Conservation (phyloP, 345 rosid genomes). For the Citrus mangshanensis region DNA sequence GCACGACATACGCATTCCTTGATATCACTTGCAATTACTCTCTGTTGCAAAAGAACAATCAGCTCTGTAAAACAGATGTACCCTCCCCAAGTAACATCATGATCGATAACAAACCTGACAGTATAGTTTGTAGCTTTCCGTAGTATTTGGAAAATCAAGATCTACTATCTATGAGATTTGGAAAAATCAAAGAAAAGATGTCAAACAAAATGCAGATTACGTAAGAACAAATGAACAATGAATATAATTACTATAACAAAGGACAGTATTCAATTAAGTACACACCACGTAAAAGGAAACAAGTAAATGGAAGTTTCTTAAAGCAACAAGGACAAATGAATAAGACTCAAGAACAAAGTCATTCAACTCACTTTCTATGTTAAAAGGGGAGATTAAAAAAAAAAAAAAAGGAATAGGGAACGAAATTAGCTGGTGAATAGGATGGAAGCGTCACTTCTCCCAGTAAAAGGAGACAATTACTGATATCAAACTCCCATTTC, state of each 20-base stretch:
- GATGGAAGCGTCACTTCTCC: not conserved
- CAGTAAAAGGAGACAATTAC: not conserved
- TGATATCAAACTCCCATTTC: not conserved
- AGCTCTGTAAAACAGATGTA: constrained; percentile 13
- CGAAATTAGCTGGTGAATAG: not conserved
- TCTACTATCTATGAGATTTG: constrained; percentile 60
- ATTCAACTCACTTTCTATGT: not conserved
- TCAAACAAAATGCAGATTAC: constrained; percentile 3
- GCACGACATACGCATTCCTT: constrained; percentile 96
- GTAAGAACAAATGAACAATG: not conserved
- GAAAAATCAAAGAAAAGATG: constrained; percentile 1
- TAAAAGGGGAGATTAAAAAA: not conserved
- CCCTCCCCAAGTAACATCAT: constrained; percentile 6
- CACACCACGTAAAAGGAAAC: not conserved
- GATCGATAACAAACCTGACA: constrained; percentile 63
- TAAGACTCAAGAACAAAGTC: not conserved
- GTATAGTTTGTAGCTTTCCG: constrained; percentile 87
- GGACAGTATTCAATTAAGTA: not conserved
- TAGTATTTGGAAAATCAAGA: constrained; percentile 74
- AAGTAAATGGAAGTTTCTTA: not conserved
- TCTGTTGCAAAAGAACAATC: constrained; percentile 47
- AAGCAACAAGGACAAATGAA: not conserved
- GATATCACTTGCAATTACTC: constrained; percentile 92
- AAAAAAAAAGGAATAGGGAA: not conserved
- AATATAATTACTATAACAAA: not conserved